Percentiles rank a stretch among this genome's conserved stretches.
phyloP scores from a whole-genome alignment of 2,329 filamentous ascomycete species.

The Phyllosticta ampelicida region DNA sequence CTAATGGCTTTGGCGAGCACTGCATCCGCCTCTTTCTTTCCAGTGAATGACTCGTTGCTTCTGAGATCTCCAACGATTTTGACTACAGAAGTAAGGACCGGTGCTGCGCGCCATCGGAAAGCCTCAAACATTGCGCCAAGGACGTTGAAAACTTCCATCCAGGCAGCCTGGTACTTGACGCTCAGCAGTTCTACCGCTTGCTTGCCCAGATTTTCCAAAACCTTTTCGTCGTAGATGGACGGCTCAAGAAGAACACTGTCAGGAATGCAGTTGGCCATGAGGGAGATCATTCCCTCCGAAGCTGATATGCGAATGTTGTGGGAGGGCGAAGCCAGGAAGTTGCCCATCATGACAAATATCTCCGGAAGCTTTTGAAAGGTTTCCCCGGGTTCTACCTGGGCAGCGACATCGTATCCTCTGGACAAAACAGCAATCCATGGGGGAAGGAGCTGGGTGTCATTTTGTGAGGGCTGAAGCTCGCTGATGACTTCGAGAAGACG shows the following conservation, averaged over 20 bases:
- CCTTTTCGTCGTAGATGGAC: conserved; percentile 86
- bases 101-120: conserved; percentile 72
- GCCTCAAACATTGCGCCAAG: conserved; percentile 78
- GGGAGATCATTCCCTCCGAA: conserved; percentile 88
- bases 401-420: conserved; percentile 84
- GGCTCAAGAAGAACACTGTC: conserved; percentile 73
- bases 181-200: conserved; percentile 64
- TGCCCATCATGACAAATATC: conserved; percentile 67
- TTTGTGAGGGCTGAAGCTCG: conserved; percentile 81
- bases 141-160: conserved; percentile 89
- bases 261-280: conserved; percentile 83
- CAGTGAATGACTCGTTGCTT: conserved; percentile 75
- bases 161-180: conserved; percentile 86
- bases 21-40: conserved; percentile 89
- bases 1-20: conserved; percentile 79
- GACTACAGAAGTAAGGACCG: conserved; percentile 64
- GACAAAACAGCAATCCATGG: conserved; percentile 96
- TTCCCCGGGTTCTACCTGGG: conserved; percentile 78
- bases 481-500: conserved; percentile 83
- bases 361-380: conserved; percentile 85
- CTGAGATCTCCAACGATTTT: conserved; percentile 78
- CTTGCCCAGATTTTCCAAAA: conserved; percentile 68
- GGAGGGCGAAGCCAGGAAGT: conserved; percentile 75
- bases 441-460: conserved; percentile 87
- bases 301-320: conserved; percentile 91